Evolutionary conservation across 495 filamentous ascomycete species (phyloP).

Genomic region (Talaromyces thailandensis): DNA sequence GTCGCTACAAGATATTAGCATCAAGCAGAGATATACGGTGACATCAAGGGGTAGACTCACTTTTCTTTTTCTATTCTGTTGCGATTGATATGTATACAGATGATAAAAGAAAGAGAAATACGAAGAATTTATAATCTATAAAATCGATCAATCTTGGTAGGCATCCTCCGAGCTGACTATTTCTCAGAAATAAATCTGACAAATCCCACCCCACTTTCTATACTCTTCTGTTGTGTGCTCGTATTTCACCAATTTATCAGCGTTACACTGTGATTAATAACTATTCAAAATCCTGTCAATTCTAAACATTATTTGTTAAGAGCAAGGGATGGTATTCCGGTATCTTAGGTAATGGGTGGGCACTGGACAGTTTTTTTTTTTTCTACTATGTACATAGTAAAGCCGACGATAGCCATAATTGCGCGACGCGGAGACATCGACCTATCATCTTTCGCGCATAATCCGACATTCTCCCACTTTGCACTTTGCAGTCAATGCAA

Average conservation of each 20-base stretch:
- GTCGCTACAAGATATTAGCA: background rate
- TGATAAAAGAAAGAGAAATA: background rate
- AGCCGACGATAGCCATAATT: background rate
- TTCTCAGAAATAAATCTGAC: background rate
- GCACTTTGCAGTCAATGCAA: background rate
- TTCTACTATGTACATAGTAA: background rate
- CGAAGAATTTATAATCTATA: background rate
- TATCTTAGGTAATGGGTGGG: background rate
- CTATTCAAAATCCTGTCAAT: background rate
- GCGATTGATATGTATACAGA: background rate
- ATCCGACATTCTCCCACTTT: background rate
- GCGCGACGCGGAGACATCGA: background rate
- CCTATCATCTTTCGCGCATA: background rate
- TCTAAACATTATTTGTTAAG: background rate
- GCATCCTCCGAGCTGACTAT: background rate
- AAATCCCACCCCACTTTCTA: constrained; percentile 3
- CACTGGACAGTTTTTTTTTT: background rate
- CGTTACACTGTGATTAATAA: background rate
- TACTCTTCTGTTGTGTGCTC: background rate
- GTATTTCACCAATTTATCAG: background rate
- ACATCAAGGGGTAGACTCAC: background rate
- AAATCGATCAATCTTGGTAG: background rate
- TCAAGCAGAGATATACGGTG: background rate
- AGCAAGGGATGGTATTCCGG: background rate
- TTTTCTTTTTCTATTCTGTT: background rate